A percentile compares a stretch with the other conserved stretches of the same genome.
phyloP scores from a whole-genome alignment of 2,329 filamentous ascomycete genomes.

The Aspergillus caelatus region DNA sequence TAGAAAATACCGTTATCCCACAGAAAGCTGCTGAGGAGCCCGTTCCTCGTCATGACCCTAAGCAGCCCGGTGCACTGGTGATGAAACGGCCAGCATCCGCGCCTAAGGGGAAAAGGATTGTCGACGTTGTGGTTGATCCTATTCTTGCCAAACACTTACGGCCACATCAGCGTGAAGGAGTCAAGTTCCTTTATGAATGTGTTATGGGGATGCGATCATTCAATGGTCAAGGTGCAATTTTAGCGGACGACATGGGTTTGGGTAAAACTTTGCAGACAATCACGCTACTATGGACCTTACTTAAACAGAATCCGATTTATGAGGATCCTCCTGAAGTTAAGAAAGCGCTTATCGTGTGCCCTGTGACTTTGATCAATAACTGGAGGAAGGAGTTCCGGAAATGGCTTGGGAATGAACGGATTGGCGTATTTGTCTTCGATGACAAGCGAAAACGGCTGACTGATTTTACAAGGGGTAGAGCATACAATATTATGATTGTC shows the following conservation, averaged over 20 bases:
- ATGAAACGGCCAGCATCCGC: conserved; percentile 64
- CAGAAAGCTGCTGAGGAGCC: conserved; percentile 51
- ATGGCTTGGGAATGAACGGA: conserved; percentile 71
- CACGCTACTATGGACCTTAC: conserved; percentile 68
- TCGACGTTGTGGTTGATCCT: conserved; percentile 74
- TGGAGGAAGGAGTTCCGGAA: conserved; percentile 75
- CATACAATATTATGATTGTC: conserved; percentile 72
- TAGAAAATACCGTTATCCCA: conserved; percentile 55
- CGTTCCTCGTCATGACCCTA: conserved; percentile 67
- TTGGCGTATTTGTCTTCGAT: conserved; percentile 69
- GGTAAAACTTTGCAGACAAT: conserved; percentile 77
- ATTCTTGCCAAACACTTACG: conserved; percentile 64
- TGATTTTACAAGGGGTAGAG: conserved; percentile 69
- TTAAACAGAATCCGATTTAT: conserved; percentile 71
- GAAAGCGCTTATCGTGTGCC: conserved; percentile 73
- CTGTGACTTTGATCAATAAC: conserved; percentile 71
- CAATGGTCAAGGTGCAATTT: conserved; percentile 68
- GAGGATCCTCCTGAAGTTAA: conserved; percentile 63
- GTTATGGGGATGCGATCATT: conserved; percentile 72
- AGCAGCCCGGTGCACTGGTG: conserved; percentile 61
- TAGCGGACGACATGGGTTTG: conserved; percentile 76
- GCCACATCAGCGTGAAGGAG: conserved; percentile 69
- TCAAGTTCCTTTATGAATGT: conserved; percentile 73
- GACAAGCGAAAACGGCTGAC: conserved; percentile 63
- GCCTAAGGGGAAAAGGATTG: conserved; percentile 65